phyloP scores from a whole-genome alignment of 768 basidiomycete genomes.

The Cubamyces sp. region DNA sequence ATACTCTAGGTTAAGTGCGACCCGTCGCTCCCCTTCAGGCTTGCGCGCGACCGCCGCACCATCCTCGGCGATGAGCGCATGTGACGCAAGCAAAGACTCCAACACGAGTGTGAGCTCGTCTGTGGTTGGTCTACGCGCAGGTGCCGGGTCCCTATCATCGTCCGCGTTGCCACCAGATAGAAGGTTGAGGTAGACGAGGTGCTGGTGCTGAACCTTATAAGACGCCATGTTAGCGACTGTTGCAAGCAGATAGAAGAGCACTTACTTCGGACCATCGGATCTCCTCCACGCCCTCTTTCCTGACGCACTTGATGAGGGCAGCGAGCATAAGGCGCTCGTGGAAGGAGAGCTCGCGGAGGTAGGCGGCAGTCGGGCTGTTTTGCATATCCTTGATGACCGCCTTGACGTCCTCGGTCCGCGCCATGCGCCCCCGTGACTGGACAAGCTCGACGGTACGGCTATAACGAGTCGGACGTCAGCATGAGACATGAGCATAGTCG shows the following conservation, averaged over 20 bases:
- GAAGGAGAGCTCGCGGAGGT: slow-evolving; percentile 78
- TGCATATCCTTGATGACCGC: slow-evolving; percentile 86
- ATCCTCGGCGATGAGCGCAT: slow-evolving; percentile 76
- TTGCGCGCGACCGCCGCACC: slow-evolving; percentile 58
- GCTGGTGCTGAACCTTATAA: slow-evolving; percentile 72
- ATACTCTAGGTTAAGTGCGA: slow-evolving; percentile 84
- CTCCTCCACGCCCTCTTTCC: slow-evolving; percentile 84
- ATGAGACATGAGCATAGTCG: neutral
- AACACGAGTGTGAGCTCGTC: slow-evolving; percentile 72
- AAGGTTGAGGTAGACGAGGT: slow-evolving; percentile 66
- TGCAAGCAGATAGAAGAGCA: slow-evolving; percentile 19
- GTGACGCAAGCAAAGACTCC: slow-evolving; percentile 76
- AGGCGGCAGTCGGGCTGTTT: slow-evolving; percentile 87
- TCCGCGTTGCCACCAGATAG: slow-evolving; percentile 50
- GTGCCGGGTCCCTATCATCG: slow-evolving; percentile 51
- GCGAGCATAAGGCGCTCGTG: slow-evolving; percentile 90
- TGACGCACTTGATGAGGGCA: slow-evolving; percentile 79
- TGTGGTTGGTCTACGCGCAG: slow-evolving; percentile 52
- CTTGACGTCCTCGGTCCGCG: slow-evolving; percentile 71
- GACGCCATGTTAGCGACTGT: neutral
- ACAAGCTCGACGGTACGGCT: slow-evolving; percentile 87
- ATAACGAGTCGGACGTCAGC: neutral
- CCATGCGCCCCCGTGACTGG: slow-evolving; percentile 51
- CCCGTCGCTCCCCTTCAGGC: slow-evolving; percentile 63
- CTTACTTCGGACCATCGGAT: slow-evolving; percentile 82